Evolutionary conservation across 768 basidiomycete species (phyloP), one percentile per base, ranked within the genome.

Genomic region (Tricholoma hemisulphureum): DNA sequence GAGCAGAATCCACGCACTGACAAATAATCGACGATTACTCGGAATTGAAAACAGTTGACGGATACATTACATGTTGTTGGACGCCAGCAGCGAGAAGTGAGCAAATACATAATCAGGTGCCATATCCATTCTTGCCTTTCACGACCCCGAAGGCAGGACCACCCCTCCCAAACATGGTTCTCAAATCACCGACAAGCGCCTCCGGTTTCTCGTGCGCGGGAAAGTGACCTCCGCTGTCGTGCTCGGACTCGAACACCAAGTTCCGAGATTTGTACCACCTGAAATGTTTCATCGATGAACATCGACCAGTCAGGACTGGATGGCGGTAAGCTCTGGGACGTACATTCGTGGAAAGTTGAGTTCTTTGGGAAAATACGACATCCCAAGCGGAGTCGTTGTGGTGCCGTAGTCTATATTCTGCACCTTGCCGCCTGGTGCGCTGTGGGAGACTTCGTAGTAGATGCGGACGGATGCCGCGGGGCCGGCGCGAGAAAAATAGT

Each of bases 401-500:
- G 26, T 20, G 35, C 24, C 13, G 51, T 6, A 61, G 62, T 23
- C 23, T 26, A 16, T 3, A 11, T 7, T 32, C 20, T 51, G 18
- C 1, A 34, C 14, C 23, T 20, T 39, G 23, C 23, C 11, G 2
- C 32, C 48, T 50, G 26, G 32, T 63, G 66, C 39, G 51, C 55
- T 34, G 32, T 8, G 32, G 32, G 21, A n/a, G 31, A 67, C 32
- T 61, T 87, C 85, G 59, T 80, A 85, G 67, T 86, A 87, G 14
- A 86, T 83, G 4, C 84, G 74, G 2, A 79, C 31, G 0, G 85
- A 79, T 0, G 85, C 83, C 2, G 83, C 75, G 3, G 86, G 84
- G 0, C 85, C 84, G 0, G 78, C 76, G 2, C 79, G 77, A 4
- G 84, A 85, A 68, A 86, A 85, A 73, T 76, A 79, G 61, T 83